These are phyloP conservation scores for Schizothecium vesticola DNA, from an alignment of 495 filamentous ascomycete species.

Conservation along the genomic window DNA sequence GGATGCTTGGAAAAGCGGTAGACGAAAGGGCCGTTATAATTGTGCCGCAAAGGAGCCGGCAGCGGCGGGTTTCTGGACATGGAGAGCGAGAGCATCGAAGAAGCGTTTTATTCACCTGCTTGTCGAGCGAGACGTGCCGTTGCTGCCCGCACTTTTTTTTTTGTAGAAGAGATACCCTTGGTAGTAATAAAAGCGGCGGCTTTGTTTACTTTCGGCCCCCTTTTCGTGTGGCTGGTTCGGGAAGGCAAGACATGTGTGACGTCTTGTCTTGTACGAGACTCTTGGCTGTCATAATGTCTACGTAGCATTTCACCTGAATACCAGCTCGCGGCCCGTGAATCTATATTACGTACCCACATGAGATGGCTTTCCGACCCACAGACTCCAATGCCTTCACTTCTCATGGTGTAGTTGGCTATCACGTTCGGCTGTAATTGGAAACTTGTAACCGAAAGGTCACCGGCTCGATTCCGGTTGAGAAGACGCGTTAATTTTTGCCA, in stretches of 20 bases:
- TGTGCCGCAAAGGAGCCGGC: background rate
- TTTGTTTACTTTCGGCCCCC: background rate
- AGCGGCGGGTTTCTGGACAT: background rate
- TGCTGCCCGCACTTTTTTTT: background rate
- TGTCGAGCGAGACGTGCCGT: background rate
- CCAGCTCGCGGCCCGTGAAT: too few relatives aligned
- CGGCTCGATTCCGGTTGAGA: constrained; percentile 4
- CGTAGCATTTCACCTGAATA: too few relatives aligned
- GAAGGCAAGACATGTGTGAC: too few relatives aligned
- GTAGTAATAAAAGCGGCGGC: background rate
- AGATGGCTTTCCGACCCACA: background rate
- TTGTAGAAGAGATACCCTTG: background rate
- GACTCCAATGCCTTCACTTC: background rate
- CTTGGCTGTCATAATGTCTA: too few relatives aligned
- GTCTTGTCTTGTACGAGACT: too few relatives aligned
- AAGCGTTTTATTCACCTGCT: background rate
- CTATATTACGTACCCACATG: too few relatives aligned
- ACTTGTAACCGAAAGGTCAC: constrained; percentile 2
- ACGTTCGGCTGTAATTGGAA: constrained; percentile 5
- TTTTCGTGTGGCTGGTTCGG: too few relatives aligned
- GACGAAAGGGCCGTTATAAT: background rate
- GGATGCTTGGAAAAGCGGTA: background rate
- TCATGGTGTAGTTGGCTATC: constrained; percentile 19
- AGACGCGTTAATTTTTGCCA: background rate
- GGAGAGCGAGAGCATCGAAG: background rate